Percentiles rank a stretch among this genome's conserved stretches.
Conservation (phyloP, 352 stramenopile species). For the Pythium graminicola region DNA sequence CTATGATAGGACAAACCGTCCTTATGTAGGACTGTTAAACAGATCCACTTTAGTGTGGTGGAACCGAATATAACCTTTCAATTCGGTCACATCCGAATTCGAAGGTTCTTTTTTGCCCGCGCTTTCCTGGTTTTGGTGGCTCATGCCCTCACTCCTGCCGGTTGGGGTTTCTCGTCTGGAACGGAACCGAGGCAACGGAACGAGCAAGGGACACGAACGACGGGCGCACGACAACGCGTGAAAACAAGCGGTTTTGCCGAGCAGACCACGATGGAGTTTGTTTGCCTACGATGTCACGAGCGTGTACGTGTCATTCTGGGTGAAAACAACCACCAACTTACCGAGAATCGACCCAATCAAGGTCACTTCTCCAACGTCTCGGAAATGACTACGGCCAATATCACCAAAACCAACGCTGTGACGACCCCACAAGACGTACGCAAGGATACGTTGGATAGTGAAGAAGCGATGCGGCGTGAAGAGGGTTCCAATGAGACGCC, state of each 20-base stretch:
- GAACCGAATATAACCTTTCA: background rate
- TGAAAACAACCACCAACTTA: conserved; percentile 1
- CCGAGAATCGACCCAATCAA: background rate
- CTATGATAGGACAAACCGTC: no score
- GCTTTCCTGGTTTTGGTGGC: conserved; percentile 4
- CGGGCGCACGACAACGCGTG: conserved; percentile 17
- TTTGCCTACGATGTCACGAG: conserved; percentile 25
- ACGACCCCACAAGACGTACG: background rate
- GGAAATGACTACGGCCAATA: no score
- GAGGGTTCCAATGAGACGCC: background rate
- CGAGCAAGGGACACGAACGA: conserved; percentile 8
- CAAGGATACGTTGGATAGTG: background rate
- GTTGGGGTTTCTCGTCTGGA: conserved; percentile 4
- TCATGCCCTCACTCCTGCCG: background rate
- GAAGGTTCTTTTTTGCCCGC: background rate
- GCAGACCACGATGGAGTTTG: conserved; percentile 24
- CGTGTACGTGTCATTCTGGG: conserved; percentile 21
- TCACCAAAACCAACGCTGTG: background rate
- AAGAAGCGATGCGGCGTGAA: background rate
- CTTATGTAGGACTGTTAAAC: no score
- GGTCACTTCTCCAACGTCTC: no score
- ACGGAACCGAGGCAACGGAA: conserved; percentile 4
- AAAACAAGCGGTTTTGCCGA: conserved; percentile 1
- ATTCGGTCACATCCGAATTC: background rate
- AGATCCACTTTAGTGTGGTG: background rate